These are phyloP conservation scores for Syncephalastrum monosporum DNA, from an alignment of 371 early-diverging fungal species.

Conservation along the genomic window DNA sequence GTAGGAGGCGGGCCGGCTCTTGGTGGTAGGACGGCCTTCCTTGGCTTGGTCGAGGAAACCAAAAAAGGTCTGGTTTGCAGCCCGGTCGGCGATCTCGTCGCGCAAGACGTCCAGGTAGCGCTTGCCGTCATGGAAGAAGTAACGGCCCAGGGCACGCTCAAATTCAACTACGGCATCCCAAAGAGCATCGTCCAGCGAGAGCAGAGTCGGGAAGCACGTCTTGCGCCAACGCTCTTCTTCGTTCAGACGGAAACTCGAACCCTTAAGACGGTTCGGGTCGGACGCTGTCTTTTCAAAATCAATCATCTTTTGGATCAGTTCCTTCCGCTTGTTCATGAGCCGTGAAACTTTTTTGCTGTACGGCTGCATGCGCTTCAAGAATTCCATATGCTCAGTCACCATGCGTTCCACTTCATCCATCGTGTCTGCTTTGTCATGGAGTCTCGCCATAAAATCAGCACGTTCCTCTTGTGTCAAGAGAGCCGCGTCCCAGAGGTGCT, in stretches of 20 bases:
- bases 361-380: conserved; percentile 38
- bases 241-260: conserved; percentile 76
- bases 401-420: conserved; percentile 28
- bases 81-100: conserved; percentile 65
- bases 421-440: conserved; percentile 38
- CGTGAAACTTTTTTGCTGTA: conserved; percentile 44
- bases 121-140: conserved; percentile 53
- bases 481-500: conserved; percentile 44
- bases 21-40: conserved; percentile 11
- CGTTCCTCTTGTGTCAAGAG: conserved; percentile 45
- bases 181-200: conserved; percentile 73
- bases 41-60: conserved; percentile 50
- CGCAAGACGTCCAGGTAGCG: conserved; percentile 52
- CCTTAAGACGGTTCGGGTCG: conserved; percentile 82
- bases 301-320: conserved; percentile 70
- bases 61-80: conserved; percentile 71
- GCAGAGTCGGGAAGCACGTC: conserved; percentile 77
- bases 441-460: conserved; percentile 40
- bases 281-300: conserved; percentile 87
- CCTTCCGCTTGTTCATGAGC: conserved; percentile 57
- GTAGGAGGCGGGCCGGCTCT: no score
- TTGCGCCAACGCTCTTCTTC: conserved; percentile 91
- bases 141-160: conserved; percentile 51
- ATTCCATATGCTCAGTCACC: conserved; percentile 40
- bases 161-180: conserved; percentile 52